Base-by-base conservation (phyloP, 2,329 filamentous ascomycete genomes). In the Apiospora rasikravindrae region DNA sequence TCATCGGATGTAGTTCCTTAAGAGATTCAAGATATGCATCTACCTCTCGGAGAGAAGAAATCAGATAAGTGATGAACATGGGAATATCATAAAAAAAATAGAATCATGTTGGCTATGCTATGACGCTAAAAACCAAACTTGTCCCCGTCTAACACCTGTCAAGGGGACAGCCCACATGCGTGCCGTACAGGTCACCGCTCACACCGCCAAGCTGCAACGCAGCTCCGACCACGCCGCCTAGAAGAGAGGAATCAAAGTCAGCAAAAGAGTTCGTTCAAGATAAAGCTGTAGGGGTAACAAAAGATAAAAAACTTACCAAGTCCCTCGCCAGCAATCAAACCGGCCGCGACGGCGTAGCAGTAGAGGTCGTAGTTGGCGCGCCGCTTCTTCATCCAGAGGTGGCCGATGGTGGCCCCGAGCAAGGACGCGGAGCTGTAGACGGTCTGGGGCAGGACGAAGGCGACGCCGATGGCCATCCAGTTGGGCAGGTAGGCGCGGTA, bases 271-370 rank as follows among this genome's bases (percentile, higher is more conserved):
- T 2, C 16, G 1, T 11, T 2, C 8, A 61, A 5, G 7, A 37
- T n/a, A n/a, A n/a, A n/a, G n/a, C n/a, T n/a, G n/a, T n/a, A 14
- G 2, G 53, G 19, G 7, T 10, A 61, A 10, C 8, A 22, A 16
- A 33, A 29, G 14, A 7, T 19, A 22, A 22, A 14, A 13, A 1
- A 40, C 57, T 64, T 64, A 68, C 68, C 68, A 10, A 69, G 86
- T 71, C 89, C 89, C 81, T 91, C 89, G 10, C 89, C 89, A 5
- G 89, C 89, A 78, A 91, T 91, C 74, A 90, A 83, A 68, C 89
- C 89, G 45, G 88, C 87, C 3, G 87, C 89, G 57, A 91, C 82
- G 13, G 88, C 88, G 76, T 89, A 91, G 16, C 87, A 88, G 76
- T 88, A 90, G 45, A 88, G 82, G 73, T 90, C 89, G 78, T 89